These are phyloP conservation scores for Saxispiralis lemnorum DNA, from an alignment of 495 filamentous ascomycete species.

Conservation along the genomic window DNA sequence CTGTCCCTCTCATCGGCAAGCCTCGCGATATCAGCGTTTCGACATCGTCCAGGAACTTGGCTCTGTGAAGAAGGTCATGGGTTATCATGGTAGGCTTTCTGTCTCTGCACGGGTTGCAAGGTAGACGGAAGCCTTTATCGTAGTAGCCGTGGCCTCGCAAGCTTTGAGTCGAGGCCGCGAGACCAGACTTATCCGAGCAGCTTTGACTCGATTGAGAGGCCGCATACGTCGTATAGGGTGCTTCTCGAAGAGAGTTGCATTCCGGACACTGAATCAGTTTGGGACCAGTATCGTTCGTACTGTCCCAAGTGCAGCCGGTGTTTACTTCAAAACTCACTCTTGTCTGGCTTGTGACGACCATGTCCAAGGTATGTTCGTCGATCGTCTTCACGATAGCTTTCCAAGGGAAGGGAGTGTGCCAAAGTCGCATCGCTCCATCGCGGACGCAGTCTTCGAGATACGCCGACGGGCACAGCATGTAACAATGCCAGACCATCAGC, in stretches of 20 bases:
- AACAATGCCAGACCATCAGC: conserved; percentile 79
- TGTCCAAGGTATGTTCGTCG: conserved; percentile 46
- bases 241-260: conserved; percentile 28
- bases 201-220: neutral
- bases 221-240: conserved; percentile 44
- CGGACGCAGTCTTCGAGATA: conserved; percentile 68
- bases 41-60: conserved; percentile 41
- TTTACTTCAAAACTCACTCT: conserved; percentile 28
- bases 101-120: conserved; percentile 17
- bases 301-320: conserved; percentile 44
- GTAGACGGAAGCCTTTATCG: conserved; percentile 36
- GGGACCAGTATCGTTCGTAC: conserved; percentile 30
- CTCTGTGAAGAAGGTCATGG: conserved; percentile 36
- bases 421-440: conserved; percentile 38
- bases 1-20: conserved; percentile 48
- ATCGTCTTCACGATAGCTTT: conserved; percentile 37
- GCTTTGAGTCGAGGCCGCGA: neutral
- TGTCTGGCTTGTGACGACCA: conserved; percentile 30
- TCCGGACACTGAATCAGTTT: conserved; percentile 40
- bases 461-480: conserved; percentile 63
- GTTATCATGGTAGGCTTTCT: conserved; percentile 1
- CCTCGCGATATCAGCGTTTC: conserved; percentile 25
- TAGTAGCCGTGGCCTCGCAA: conserved; percentile 36
- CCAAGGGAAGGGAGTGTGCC: conserved; percentile 59
- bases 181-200: too few species aligned